phyloP scores from a whole-genome alignment of 2,329 filamentous ascomycete genomes.

The Ophiostoma ips region DNA sequence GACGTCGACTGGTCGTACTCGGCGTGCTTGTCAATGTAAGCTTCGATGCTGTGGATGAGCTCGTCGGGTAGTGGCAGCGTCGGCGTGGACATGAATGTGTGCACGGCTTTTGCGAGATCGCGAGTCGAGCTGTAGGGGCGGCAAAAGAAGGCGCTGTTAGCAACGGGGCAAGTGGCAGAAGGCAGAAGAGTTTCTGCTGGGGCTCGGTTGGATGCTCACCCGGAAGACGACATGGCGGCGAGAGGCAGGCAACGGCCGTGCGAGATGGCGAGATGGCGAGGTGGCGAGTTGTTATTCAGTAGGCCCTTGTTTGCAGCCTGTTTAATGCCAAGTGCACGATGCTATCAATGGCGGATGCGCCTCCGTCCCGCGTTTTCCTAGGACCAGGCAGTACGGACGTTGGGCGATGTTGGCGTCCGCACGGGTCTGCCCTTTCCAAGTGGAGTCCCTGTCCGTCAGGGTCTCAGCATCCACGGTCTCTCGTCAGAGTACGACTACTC shows the following conservation, averaged over 20 bases:
- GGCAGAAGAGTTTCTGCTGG: too few relatives aligned
- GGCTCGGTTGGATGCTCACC: too few relatives aligned
- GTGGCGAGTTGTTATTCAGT: too few relatives aligned
- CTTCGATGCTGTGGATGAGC: slow-evolving; percentile 45
- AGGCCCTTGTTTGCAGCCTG: too few relatives aligned
- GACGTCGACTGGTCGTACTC: slow-evolving; percentile 52
- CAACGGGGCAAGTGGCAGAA: not conserved
- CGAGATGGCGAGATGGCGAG: too few relatives aligned
- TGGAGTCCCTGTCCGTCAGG: not conserved
- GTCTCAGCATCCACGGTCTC: not conserved
- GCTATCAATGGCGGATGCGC: too few relatives aligned
- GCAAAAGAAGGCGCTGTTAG: not conserved
- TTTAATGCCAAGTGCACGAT: too few relatives aligned
- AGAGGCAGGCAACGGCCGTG: not conserved
- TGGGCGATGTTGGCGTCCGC: not conserved
- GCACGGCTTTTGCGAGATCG: slow-evolving; percentile 45
- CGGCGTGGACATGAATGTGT: slow-evolving; percentile 33
- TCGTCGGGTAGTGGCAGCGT: slow-evolving; percentile 52
- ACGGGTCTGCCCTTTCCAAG: not conserved
- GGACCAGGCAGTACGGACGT: too few relatives aligned
- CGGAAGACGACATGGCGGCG: slow-evolving; percentile 3
- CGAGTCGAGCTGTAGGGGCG: slow-evolving; percentile 50
- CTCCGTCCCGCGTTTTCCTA: too few relatives aligned
- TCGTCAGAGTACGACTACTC: not conserved
- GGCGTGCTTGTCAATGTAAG: slow-evolving; percentile 54